Conservation (phyloP, 2,329 filamentous ascomycete genomes). For the Cryoendolithus antarcticus region DNA sequence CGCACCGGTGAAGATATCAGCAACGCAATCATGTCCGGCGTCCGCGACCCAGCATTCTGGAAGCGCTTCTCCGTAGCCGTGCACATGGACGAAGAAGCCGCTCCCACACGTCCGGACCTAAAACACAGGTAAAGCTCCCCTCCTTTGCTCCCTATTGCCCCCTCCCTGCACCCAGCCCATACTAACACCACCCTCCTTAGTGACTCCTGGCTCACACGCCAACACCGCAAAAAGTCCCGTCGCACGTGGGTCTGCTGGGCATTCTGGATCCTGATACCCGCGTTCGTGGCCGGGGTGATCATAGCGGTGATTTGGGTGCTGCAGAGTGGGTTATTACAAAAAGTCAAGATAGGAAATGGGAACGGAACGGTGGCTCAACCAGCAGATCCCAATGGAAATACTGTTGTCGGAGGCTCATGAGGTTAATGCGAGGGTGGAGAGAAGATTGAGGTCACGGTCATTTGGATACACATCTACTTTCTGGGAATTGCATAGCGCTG, state of each 20-base stretch:
- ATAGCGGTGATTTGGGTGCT: conserved; percentile 34
- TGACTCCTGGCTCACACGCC: conserved; percentile 41
- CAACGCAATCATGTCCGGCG: conserved; percentile 31
- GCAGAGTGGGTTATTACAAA: conserved; percentile 13
- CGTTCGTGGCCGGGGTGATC: conserved; percentile 33
- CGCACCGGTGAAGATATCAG: background rate
- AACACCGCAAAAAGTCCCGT: conserved; percentile 36
- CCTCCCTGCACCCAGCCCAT: too few relatives aligned
- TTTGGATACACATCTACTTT: too few relatives aligned
- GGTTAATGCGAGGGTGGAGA: too few relatives aligned
- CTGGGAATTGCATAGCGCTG: too few relatives aligned
- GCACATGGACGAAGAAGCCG: conserved; percentile 39
- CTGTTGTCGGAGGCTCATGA: too few relatives aligned
- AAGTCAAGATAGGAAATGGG: too few relatives aligned
- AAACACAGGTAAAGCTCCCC: conserved; percentile 4
- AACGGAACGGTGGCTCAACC: too few relatives aligned
- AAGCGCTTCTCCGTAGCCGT: conserved; percentile 46
- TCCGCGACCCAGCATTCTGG: conserved; percentile 49
- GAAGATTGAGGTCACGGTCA: too few relatives aligned
- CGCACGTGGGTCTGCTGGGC: conserved; percentile 36
- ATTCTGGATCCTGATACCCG: conserved; percentile 35
- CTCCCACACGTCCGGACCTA: background rate
- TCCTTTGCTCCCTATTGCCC: too few relatives aligned
- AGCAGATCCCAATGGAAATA: too few relatives aligned
- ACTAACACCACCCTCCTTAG: too few relatives aligned